phyloP scores from a whole-genome alignment of 176 grass and related monocot species.

The Themeda triandra region DNA sequence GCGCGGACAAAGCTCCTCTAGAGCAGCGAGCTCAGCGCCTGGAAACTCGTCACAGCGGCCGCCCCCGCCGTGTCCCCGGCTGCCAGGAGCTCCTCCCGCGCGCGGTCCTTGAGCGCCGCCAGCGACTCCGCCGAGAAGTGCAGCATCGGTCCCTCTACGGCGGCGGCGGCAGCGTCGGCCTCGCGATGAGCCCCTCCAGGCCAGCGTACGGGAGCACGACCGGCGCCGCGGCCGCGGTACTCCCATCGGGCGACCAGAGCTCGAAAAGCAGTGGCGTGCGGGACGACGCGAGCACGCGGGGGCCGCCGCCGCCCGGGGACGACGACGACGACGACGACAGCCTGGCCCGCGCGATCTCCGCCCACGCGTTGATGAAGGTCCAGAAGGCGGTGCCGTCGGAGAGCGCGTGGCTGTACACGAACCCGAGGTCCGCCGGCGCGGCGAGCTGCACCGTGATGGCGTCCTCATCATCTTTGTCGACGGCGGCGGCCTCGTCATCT shows the following conservation, averaged over 20 bases:
- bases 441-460: too few relatives aligned
- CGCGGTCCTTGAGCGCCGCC: conserved; percentile 19
- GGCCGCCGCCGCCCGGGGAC: background rate
- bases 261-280: conserved; percentile 27
- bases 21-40: conserved; percentile 52
- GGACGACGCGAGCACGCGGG: too few relatives aligned
- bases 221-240: background rate
- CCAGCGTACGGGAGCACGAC: conserved; percentile 47
- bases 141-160: conserved; percentile 48
- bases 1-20: conserved; percentile 64
- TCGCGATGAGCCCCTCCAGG: conserved; percentile 29
- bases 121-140: conserved; percentile 53
- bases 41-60: conserved; percentile 48
- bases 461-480: too few relatives aligned
- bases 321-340: background rate
- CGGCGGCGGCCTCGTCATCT: too few relatives aligned
- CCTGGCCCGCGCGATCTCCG: conserved; percentile 32
- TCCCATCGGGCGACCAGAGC: conserved; percentile 54
- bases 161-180: conserved; percentile 5
- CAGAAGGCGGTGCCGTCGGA: conserved; percentile 77
- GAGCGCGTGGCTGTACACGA: conserved; percentile 63
- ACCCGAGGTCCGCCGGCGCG: too few relatives aligned
- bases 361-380: conserved; percentile 67
- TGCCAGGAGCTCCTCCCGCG: background rate
- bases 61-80: conserved; percentile 27